These are phyloP conservation scores for Fusarium bactridioides DNA, from an alignment of 2,329 filamentous ascomycete genomes.

Conservation along the genomic window DNA sequence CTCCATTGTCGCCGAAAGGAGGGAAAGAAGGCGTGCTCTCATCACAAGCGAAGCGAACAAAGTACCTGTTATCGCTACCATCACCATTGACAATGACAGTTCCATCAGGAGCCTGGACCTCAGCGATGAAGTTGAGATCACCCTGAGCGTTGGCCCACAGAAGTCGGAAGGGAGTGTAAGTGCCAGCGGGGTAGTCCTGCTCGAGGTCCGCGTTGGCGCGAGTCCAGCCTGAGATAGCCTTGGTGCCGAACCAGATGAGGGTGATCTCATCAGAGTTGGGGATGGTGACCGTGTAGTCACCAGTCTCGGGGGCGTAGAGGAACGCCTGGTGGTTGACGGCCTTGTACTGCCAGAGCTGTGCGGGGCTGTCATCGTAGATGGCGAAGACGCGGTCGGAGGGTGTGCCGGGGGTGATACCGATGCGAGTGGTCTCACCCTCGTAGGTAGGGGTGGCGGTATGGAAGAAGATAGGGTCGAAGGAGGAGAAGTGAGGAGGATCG, in stretches of 20 bases:
- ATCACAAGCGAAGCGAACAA: constrained; percentile 1
- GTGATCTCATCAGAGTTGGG: constrained; percentile 18
- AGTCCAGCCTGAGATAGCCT: background rate
- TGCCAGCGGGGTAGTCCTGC: constrained; percentile 10
- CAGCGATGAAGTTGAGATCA: constrained; percentile 3
- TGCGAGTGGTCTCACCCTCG: background rate
- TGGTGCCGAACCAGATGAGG: constrained; percentile 2
- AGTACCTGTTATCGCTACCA: background rate
- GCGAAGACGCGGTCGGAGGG: background rate
- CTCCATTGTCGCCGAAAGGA: background rate
- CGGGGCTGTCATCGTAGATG: constrained; percentile 1
- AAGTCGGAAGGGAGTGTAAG: constrained; percentile 10
- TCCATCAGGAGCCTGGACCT: constrained; percentile 2
- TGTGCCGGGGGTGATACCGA: background rate
- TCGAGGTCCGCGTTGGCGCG: background rate
- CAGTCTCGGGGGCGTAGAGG: background rate
- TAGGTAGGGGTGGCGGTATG: background rate
- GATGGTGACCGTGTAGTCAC: background rate
- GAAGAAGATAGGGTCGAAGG: background rate
- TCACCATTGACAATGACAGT: constrained; percentile 1
- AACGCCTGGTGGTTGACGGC: constrained; percentile 3
- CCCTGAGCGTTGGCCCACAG: constrained; percentile 16
- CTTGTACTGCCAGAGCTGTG: constrained; percentile 1
- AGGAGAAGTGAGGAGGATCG: background rate
- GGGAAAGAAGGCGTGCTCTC: background rate